Base-by-base conservation (phyloP, 2,329 filamentous ascomycete genomes). In the Ceratocystis alfenasii region DNA sequence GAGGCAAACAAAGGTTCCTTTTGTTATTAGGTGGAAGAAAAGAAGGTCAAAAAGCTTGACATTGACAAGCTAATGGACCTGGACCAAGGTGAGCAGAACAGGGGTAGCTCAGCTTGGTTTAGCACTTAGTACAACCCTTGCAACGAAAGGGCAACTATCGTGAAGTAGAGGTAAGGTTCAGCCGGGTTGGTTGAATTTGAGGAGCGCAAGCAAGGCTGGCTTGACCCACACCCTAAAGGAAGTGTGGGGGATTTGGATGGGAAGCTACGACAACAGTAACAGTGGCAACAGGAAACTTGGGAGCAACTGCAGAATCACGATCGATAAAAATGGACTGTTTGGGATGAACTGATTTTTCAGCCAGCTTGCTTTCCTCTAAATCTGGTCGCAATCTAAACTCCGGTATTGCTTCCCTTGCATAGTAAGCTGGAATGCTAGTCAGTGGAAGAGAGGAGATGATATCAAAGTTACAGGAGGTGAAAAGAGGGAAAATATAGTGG, bases 161-260 rank as follows among this genome's bases (percentile, higher is more conserved):
- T 57, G 53, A 30, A 12, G 53, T 57, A 17, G 20, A 57, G 48
- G n/a, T 12, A 50, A 25, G 48, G 48, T 10, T 41, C 36, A 41
- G 46, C 48, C 48, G n/a, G 22, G 48, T 20, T 50, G 48, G 48
- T 50, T 22, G 5, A 50, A 50, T 50, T 25, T 50, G 48, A 20
- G 48, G 48, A 50, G 48, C 5, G 48, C 20, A 50, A 50, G 48
- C 36, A 12, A 41, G 48, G n/a, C 12, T 10, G 20, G 48, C 7
- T 20, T 50, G 48, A 25, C 48, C 48, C 48, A 50, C 48, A 50
- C 20, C 48, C 20, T 22, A 25, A 50, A 57, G 63, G 63, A 53
- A 46, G 46, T 57, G 66, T 57, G 53, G 66, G 64, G 66, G 46
- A 59, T 60, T 36, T 36, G 41, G 53, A 45, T 46, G 48, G 50